Evolutionary conservation across 2,329 filamentous ascomycete species (phyloP).

Genomic region (Colletotrichum paranaense): DNA sequence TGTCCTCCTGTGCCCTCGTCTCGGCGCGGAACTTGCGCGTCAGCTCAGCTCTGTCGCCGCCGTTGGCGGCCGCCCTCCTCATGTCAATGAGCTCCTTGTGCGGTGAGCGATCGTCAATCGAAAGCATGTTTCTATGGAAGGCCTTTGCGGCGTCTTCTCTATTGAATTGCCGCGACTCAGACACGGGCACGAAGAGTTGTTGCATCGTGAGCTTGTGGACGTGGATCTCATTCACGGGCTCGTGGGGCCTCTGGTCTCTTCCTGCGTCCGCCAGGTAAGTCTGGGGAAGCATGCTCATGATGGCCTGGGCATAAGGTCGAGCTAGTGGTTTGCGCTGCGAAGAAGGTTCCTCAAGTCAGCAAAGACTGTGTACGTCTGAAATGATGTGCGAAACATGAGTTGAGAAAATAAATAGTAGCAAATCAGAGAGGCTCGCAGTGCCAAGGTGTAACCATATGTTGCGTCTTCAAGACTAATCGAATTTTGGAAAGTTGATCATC

Average conservation of each 20-base stretch:
- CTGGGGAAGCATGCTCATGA: constrained; percentile 83
- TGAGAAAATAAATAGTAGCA: constrained; percentile 5
- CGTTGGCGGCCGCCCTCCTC: constrained; percentile 59
- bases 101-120: constrained; percentile 70
- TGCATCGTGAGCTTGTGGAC: constrained; percentile 71
- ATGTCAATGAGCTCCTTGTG: constrained; percentile 70
- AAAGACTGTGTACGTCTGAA: constrained; percentile 20
- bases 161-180: constrained; percentile 72
- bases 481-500: constrained; percentile 75
- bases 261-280: constrained; percentile 60
- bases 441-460: constrained; percentile 86
- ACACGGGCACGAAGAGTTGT: constrained; percentile 73
- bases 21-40: constrained; percentile 52
- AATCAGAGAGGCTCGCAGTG: constrained; percentile 82
- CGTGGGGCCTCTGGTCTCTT: constrained; percentile 51
- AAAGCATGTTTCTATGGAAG: constrained; percentile 69
- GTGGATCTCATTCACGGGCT: constrained; percentile 73
- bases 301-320: constrained; percentile 78
- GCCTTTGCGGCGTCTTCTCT: constrained; percentile 74
- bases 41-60: constrained; percentile 50
- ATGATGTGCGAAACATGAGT: not conserved
- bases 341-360: constrained; percentile 37
- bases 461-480: constrained; percentile 99
- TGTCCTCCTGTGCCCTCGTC: constrained; percentile 56
- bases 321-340: constrained; percentile 80